Conservation (phyloP, 2,329 filamentous ascomycete species). For the Davidsoniella australis region DNA sequence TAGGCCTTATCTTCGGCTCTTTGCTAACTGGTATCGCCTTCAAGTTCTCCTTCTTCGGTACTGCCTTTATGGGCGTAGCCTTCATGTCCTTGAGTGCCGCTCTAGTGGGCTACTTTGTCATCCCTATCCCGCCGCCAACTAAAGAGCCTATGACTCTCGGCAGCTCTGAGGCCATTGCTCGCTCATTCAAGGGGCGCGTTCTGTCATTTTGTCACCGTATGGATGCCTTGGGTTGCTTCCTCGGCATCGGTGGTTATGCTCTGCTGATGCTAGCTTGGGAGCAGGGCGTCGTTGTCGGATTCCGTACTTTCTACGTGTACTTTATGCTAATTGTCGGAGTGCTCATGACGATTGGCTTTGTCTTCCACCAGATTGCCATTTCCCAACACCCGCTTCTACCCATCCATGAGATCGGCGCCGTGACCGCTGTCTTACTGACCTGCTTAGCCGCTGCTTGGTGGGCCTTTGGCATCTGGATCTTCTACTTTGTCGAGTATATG, state of each 20-base stretch:
- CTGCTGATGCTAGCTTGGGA: constrained; percentile 53
- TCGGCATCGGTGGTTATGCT: constrained; percentile 37
- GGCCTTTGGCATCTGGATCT: constrained; percentile 35
- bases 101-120: constrained; percentile 18
- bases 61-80: constrained; percentile 27
- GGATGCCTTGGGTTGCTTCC: constrained; percentile 23
- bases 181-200: neutral
- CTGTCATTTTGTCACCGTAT: constrained; percentile 14
- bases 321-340: constrained; percentile 39
- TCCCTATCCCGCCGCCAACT: constrained; percentile 18
- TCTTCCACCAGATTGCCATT: constrained; percentile 32
- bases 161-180: neutral
- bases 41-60: constrained; percentile 28
- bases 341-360: constrained; percentile 36
- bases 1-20: constrained; percentile 27
- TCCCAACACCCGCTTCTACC: constrained; percentile 39
- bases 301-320: constrained; percentile 37
- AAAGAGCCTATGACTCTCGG: neutral
- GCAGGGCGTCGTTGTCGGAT: constrained; percentile 41
- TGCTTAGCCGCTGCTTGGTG: constrained; percentile 37
- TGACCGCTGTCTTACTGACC: constrained; percentile 35
- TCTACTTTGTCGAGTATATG: constrained; percentile 33
- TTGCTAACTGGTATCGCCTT: constrained; percentile 25
- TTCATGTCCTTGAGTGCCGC: constrained; percentile 19
- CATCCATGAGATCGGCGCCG: neutral